Evolutionary conservation across 257 asterid species (phyloP).

Genomic region (Solanum tacnaense): DNA sequence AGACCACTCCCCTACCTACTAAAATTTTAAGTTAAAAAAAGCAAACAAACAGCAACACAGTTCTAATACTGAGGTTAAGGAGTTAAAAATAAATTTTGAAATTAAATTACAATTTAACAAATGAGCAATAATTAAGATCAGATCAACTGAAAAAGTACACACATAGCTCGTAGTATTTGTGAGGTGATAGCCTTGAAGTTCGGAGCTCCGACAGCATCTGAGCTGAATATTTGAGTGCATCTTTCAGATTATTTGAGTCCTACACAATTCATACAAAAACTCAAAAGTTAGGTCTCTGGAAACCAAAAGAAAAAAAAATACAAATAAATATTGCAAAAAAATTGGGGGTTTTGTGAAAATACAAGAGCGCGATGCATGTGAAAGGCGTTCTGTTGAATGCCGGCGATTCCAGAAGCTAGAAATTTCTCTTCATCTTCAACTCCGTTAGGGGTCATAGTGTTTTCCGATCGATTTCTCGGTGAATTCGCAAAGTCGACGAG

Average conservation of each 20-base stretch:
- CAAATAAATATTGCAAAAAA: neutral
- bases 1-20: neutral
- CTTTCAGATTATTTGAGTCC: conserved; percentile 94
- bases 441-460: conserved; percentile 55
- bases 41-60: neutral
- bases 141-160: conserved; percentile 37
- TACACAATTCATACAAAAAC: conserved; percentile 1
- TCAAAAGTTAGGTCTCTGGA: conserved; percentile 22
- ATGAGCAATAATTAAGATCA: neutral
- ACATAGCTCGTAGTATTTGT: conserved; percentile 94
- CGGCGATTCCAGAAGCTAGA: conserved; percentile 93
- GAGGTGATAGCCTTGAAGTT: conserved; percentile 95
- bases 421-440: conserved; percentile 92
- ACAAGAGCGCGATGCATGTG: conserved; percentile 98
- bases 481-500: neutral
- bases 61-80: neutral
- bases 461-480: neutral
- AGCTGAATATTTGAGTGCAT: conserved; percentile 91
- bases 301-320: neutral
- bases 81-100: neutral
- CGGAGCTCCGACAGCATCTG: conserved; percentile 99
- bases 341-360: conserved; percentile 2
- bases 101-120: no score
- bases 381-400: conserved; percentile 95
- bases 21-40: neutral